Evolutionary conservation across 2,329 filamentous ascomycete species (phyloP), one percentile per base, ranked within the genome.

Genomic region (Sporothrix pseudoabietina): DNA sequence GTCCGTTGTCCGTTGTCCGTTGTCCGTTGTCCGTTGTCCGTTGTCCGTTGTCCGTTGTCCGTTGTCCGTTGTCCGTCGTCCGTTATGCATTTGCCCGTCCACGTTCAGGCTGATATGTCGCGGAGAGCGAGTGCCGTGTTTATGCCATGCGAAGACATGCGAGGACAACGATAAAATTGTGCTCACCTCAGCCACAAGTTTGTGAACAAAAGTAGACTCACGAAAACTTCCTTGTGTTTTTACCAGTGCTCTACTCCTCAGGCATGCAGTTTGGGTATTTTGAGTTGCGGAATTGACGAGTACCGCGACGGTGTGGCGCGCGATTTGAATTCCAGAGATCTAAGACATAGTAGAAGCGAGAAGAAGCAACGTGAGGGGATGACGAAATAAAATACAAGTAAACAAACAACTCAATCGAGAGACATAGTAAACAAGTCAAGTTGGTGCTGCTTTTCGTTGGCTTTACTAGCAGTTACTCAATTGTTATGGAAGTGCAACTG

Each of bases 341-440:
- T 68, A 44, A 68, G 65, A 68, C 65, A 68, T 10, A n/a, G 14
- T n/a, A 68, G 26, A 68, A 68, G 52, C 63, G 3, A 9, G 22
- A 52, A 35, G 16, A 32, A 32, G 22, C 63, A 68, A 30, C 14
- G 8, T 10, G 19, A 26, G 47, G 32, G 49, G 16, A 44, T 41
- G 8, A 54, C 5, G 52, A 9, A 55, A 26, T 1, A 47, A 57
- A 70, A 63, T 2, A 26, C 26, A 26, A 26, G 26, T 8, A 61
- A 63, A 71, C 35, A 8, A 61, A 63, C 55, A 52, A 39, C 35
- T 47, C 2, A 39, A 44, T 14, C n/a, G 12, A 30, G 4, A 16
- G 12, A 9, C 1, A 19, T 4, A 41, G 19, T 16, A 6, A 4
- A 47, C 16, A 19, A 32, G 22, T 26, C 9, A 10, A 32, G 14